Evolutionary conservation across 805 yeast genomes (phyloP).

Genomic region (Kodamaea kaohsiungensis): DNA sequence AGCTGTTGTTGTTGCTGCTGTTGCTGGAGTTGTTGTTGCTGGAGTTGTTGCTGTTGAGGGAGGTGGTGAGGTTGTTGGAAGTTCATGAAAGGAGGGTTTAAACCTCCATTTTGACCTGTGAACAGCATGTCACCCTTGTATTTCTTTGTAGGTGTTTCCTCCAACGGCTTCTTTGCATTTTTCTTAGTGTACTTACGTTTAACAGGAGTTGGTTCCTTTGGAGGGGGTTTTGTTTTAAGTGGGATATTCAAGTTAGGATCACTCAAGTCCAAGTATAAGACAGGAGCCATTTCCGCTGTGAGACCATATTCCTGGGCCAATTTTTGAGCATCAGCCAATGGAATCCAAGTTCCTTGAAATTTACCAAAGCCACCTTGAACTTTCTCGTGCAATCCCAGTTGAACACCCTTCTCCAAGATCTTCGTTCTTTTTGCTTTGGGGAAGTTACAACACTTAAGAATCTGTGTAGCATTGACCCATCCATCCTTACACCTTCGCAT

Average conservation of each 20-base stretch:
- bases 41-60: constrained; percentile 36
- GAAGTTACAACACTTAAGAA: constrained; percentile 87
- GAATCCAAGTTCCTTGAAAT: constrained; percentile 97
- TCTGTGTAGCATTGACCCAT: constrained; percentile 98
- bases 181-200: constrained; percentile 51
- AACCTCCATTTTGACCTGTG: not conserved
- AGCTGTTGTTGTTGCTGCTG: constrained; percentile 26
- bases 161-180: constrained; percentile 53
- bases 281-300: constrained; percentile 42
- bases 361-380: constrained; percentile 97
- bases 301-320: constrained; percentile 43
- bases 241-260: constrained; percentile 40
- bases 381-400: constrained; percentile 84
- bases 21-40: constrained; percentile 33
- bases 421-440: constrained; percentile 94
- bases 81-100: constrained; percentile 10
- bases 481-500: constrained; percentile 91
- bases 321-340: constrained; percentile 65
- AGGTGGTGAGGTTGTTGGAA: constrained; percentile 1
- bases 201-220: constrained; percentile 43
- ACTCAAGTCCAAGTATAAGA: constrained; percentile 36
- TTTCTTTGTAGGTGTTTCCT: constrained; percentile 56
- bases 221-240: constrained; percentile 33
- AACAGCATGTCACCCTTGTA: constrained; percentile 22
- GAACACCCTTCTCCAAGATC: constrained; percentile 91